Percentiles rank a stretch among this genome's conserved stretches.
Evolutionary conservation across 1,139 yeast genomes (phyloP).

Genomic region (Suhomyces coccinellae): DNA sequence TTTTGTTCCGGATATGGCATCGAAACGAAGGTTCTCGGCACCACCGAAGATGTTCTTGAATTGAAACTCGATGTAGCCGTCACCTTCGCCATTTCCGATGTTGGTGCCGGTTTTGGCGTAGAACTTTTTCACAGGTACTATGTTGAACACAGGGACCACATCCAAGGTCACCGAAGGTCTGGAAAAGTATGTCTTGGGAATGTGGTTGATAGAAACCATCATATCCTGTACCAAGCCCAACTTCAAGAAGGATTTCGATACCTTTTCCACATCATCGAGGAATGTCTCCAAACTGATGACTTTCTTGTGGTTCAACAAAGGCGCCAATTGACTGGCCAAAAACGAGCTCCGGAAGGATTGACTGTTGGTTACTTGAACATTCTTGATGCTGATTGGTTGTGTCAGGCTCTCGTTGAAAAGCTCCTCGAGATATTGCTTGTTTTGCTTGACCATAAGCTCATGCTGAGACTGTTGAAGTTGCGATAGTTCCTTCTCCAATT

Average conservation of each 20-base stretch:
- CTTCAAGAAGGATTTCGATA: conserved; percentile 41
- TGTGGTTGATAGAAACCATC: conserved; percentile 39
- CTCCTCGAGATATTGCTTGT: conserved; percentile 38
- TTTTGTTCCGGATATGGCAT: conserved; percentile 77
- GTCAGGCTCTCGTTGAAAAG: conserved; percentile 43
- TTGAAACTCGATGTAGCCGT: conserved; percentile 80
- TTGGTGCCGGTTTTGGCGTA: conserved; percentile 90
- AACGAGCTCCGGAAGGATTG: conserved; percentile 53
- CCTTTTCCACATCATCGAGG: conserved; percentile 41
- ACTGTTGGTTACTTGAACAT: conserved; percentile 58
- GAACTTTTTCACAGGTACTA: conserved; percentile 64
- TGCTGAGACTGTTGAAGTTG: conserved; percentile 33
- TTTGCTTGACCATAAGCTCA: conserved; percentile 39
- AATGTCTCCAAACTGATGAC: conserved; percentile 38
- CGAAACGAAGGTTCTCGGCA: conserved; percentile 75
- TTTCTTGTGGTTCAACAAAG: conserved; percentile 40
- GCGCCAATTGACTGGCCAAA: conserved; percentile 53
- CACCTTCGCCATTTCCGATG: conserved; percentile 94
- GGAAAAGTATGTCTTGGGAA: conserved; percentile 27
- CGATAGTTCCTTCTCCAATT: conserved; percentile 32
- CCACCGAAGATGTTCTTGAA: conserved; percentile 83
- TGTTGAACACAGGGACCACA: conserved; percentile 55
- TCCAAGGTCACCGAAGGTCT: conserved; percentile 30
- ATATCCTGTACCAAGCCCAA: conserved; percentile 50
- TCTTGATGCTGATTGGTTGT: conserved; percentile 45